Evolutionary conservation across 805 yeast species (phyloP).

Genomic region (Clavispora vitiphila): DNA sequence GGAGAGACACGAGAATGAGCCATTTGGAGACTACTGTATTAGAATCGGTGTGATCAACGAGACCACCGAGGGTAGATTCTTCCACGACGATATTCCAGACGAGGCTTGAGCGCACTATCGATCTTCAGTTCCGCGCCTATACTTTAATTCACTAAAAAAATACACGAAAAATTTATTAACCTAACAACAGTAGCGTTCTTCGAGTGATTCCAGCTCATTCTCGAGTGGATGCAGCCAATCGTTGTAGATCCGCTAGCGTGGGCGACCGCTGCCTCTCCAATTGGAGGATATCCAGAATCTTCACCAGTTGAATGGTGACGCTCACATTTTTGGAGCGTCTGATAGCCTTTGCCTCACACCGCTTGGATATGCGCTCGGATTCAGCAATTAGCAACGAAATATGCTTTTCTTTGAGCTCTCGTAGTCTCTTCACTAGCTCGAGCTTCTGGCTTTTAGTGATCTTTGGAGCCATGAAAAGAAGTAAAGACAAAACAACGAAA

Average conservation of each 20-base stretch:
- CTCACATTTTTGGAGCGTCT: slow-evolving; percentile 43
- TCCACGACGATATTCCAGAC: slow-evolving; percentile 91
- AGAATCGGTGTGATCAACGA: slow-evolving; percentile 85
- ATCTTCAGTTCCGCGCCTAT: not conserved
- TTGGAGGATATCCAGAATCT: slow-evolving; percentile 38
- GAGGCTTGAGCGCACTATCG: slow-evolving; percentile 40
- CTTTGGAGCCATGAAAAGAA: slow-evolving; percentile 1
- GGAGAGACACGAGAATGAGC: slow-evolving; percentile 88
- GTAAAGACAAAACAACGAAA: not conserved
- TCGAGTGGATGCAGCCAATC: not conserved
- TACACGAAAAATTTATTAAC: slow-evolving; percentile 1
- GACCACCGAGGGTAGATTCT: slow-evolving; percentile 83
- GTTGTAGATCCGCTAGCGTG: slow-evolving; percentile 14
- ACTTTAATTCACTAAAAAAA: not conserved
- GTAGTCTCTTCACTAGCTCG: slow-evolving; percentile 26
- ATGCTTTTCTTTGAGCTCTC: slow-evolving; percentile 18
- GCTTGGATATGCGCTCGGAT: slow-evolving; percentile 19
- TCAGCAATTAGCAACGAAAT: slow-evolving; percentile 21
- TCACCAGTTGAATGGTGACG: slow-evolving; percentile 46
- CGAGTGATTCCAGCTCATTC: not conserved
- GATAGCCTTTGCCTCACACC: slow-evolving; percentile 32
- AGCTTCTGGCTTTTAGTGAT: slow-evolving; percentile 29
- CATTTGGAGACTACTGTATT: slow-evolving; percentile 88
- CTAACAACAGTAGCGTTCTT: not conserved
- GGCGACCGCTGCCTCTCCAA: slow-evolving; percentile 40